Percentiles rank a stretch among this genome's conserved stretches.
phyloP scores from a whole-genome alignment of 2,329 filamentous ascomycete species.

The Trichoderma cornu-damae region DNA sequence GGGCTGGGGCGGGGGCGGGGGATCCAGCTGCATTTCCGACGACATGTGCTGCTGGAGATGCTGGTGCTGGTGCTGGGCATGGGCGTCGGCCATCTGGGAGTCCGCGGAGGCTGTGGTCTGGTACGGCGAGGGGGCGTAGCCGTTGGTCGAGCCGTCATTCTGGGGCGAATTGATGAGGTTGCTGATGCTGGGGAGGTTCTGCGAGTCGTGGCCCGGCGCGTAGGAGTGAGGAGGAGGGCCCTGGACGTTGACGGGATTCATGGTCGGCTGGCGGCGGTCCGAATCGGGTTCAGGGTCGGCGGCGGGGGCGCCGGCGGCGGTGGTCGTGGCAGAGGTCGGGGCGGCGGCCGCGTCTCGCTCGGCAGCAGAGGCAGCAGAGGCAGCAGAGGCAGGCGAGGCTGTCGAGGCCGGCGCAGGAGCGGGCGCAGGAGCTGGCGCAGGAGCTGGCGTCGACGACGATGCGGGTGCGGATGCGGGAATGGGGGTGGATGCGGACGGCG shows the following conservation, averaged over 20 bases:
- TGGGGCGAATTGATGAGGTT: slow-evolving; percentile 65
- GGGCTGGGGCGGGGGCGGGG: slow-evolving; percentile 15
- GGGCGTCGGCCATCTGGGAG: slow-evolving; percentile 17
- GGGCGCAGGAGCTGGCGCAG: slow-evolving; percentile 22
- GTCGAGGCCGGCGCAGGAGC: slow-evolving; percentile 19
- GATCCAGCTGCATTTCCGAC: slow-evolving; percentile 13
- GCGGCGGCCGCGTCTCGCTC: slow-evolving; percentile 11
- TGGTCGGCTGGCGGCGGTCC: slow-evolving; percentile 30
- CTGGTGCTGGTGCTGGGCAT: slow-evolving; percentile 19
- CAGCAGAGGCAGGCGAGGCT: slow-evolving; percentile 20
- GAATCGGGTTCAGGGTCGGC: no score
- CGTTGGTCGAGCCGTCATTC: slow-evolving; percentile 40
- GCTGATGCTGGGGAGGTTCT: slow-evolving; percentile 74
- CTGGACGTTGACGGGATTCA: slow-evolving; percentile 29
- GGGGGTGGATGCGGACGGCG: slow-evolving; percentile 21
- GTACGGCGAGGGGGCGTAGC: slow-evolving; percentile 16
- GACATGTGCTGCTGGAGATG: slow-evolving; percentile 29
- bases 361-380: background rate
- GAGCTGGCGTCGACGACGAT: no score
- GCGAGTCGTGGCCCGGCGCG: slow-evolving; percentile 43
- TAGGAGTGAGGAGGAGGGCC: slow-evolving; percentile 26
- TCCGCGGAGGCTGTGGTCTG: slow-evolving; percentile 20
- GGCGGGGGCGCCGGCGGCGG: slow-evolving; percentile 22
- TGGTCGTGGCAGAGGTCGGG: slow-evolving; percentile 3
- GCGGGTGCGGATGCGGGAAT: slow-evolving; percentile 20